These are phyloP conservation scores for Aspergillus sp. DNA, from an alignment of 2,329 filamentous ascomycete genomes.

Conservation along the genomic window DNA sequence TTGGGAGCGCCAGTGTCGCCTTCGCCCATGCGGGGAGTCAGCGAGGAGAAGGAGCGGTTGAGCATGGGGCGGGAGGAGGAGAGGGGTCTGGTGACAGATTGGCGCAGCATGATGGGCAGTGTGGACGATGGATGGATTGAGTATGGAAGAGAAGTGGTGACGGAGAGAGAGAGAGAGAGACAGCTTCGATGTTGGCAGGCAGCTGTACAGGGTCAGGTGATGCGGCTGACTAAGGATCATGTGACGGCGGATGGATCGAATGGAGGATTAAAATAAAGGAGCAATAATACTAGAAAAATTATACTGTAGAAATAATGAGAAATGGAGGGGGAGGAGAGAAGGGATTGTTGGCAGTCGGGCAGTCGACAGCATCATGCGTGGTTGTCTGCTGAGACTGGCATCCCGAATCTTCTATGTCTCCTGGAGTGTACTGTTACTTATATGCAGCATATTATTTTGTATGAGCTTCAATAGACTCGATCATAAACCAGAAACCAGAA, in stretches of 20 bases:
- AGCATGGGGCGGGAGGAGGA: constrained; percentile 45
- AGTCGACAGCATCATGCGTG: too few relatives aligned
- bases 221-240: constrained; percentile 2
- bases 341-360: too few relatives aligned
- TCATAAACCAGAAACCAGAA: too few relatives aligned
- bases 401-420: too few relatives aligned
- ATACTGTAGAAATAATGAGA: too few relatives aligned
- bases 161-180: background rate
- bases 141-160: background rate
- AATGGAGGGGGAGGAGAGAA: too few relatives aligned
- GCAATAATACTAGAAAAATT: too few relatives aligned
- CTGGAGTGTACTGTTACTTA: too few relatives aligned
- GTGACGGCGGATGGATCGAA: background rate
- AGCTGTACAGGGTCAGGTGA: background rate
- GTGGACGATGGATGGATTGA: background rate
- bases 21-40: constrained; percentile 54
- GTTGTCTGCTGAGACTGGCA: too few relatives aligned
- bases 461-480: too few relatives aligned
- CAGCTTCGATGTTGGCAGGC: background rate
- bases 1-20: constrained; percentile 56
- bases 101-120: constrained; percentile 55
- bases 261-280: too few relatives aligned
- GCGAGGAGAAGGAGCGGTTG: constrained; percentile 53
- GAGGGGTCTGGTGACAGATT: constrained; percentile 49
- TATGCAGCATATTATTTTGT: too few relatives aligned